Evolutionary conservation across 2,329 filamentous ascomycete species (phyloP), one percentile per base, ranked within the genome.

Genomic region (Pseudogymnoascus verrucosus): DNA sequence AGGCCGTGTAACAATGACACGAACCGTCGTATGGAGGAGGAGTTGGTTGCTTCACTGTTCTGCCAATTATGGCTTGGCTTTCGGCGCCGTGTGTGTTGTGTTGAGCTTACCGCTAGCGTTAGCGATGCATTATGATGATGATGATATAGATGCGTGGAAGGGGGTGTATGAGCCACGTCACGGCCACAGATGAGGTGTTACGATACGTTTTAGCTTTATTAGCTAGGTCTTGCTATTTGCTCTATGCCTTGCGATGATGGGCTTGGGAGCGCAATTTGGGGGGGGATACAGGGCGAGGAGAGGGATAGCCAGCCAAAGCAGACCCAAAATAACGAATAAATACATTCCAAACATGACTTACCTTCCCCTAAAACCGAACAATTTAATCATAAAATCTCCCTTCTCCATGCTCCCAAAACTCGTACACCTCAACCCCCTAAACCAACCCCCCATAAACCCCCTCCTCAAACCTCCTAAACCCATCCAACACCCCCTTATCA

Each of bases 381-480:
- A 14, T 37, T 37, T 14, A 37, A 37, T 37, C 34, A 37, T 37
- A 12, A 37, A 37, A 37, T 14, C 34, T 4, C 5, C 34, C 28
- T 31, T 31, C n/a, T n/a, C n/a, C n/a, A n/a, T n/a, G n/a, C n/a
- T n/a, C n/a, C n/a, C n/a, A n/a, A n/a, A n/a, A n/a, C n/a, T 31
- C 28, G 5, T 31, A 31, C 11, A 37, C 12, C 34, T 12, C 34
- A 5, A 4, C n/a, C 11, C 34, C 37, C 37, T 39, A 39, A 39
- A 7, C 14, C 37, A 39, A 39, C 14, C 37, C 37, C 21, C 21
- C 44, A 61, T 66, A 66, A 39, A 54, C 63, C 11, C 14, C 40
- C 19, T 16, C 42, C 57, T 66, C 64, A 57, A 66, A 66, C n/a
- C 54, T 54, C 10, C 14, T 34, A n/a, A 54, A 42, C 28, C 62